Base-by-base conservation (phyloP, 1,284 basidiomycete species). In the Ganoderma lucidum region DNA sequence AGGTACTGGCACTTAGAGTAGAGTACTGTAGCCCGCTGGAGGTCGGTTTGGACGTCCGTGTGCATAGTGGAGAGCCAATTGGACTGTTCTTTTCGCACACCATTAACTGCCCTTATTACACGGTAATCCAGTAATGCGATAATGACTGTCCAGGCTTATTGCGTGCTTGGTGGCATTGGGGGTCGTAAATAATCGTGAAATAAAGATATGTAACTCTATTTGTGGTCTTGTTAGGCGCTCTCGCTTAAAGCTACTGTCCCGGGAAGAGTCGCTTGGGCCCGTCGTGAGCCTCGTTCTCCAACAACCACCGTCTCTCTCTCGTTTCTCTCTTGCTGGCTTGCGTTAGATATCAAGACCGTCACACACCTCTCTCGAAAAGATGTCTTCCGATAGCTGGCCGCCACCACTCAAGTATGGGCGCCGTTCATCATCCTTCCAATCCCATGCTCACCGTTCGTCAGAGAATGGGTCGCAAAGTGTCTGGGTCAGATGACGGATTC, bases 381-480 rank as follows among this genome's bases (percentile, higher is more conserved):
- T 80, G 79, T 83, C 81, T 61, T 71, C 79, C 3, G 81, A 81
- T 56, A 80, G 78, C 59, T 82, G 81, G 81, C 81, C 81, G 6
- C 81, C 79, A 72, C 79, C 77, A 66, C 78, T 83, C 41, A 83
- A 83, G 81, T 83, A 72, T 53, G 78, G 67, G 17, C 37, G 32
- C 28, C 42, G 19, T 37, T 15, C 56, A 32, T 6, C n/a, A 14
- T 30, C 56, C 41, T 19, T 42, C 41, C 63, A 45, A 23, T 63
- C 59, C 64, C 56, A 14, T 67, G 63, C 67, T 71, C 39, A 68
- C 12, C 39, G 8, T 35, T 39, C 28, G 44, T 30, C 78, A 95
- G 93, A 82, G 92, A 93, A 80, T 95, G 93, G 93, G 93, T 95
- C 63, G 92, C 93, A 74, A 89, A 88, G 81, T 94, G 93, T 79